Evolutionary conservation across 2,329 filamentous ascomycete genomes (phyloP), one percentile per base, ranked within the genome.

Genomic region (Emergomyces pasteurianus): DNA sequence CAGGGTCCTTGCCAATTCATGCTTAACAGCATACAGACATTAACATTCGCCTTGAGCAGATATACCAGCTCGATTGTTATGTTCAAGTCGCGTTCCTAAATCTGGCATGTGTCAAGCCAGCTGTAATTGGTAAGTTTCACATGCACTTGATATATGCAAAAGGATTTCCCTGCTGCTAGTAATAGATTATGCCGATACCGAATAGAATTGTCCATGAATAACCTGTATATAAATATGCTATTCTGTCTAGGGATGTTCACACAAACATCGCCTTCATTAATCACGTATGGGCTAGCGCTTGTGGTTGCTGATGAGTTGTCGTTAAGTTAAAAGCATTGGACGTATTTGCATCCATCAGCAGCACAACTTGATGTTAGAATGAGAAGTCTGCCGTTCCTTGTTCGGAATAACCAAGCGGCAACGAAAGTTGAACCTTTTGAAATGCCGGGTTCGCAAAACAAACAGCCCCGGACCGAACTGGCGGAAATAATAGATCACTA

Each of bases 371-470:
- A 46, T 55, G 43, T 61, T 53, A 34, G 12, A 38, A 57, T 14
- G 34, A 43, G 54, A 57, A 57, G n/a, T 57, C 54, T 42, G 38
- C 49, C n/a, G 62, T 62, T 21, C 60, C 53, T 8, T 62, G 58
- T 21, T 61, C 57, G 34, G 59, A 55, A 55, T 65, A 65, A 26
- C 58, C 64, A 47, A 65, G 65, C 14, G 63, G 53, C 1, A 63
- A 65, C 56, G 58, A 60, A n/a, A 65, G 62, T 38, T 65, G 54
- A 14, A 58, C 31, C 46, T 65, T 62, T 34, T 59, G 58, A n/a
- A 4, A 54, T 63, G n/a, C 43, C 40, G 16, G 63, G 53, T 38
- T 63, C 54, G 42, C 64, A 65, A 14, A 61, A 52, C 8, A 63
- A 65, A 58, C 63, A 65, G 6, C 40, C 46, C 54, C 61, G 59